Base-by-base conservation (phyloP, 371 early-diverging fungal genomes). In the Encephalitozoon hellem region DNA sequence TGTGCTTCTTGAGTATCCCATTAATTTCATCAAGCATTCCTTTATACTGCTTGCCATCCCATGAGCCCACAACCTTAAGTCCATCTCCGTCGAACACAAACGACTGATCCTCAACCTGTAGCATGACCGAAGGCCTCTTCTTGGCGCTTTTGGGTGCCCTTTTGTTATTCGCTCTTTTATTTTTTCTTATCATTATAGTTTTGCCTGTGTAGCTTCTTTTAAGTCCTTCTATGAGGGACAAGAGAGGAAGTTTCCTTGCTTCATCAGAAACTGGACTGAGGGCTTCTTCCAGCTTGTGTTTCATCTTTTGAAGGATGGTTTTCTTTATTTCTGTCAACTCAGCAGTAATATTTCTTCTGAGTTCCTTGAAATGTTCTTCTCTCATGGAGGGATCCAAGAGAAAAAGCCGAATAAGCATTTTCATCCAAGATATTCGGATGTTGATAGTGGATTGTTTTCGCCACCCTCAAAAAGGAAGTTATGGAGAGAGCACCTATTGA, bases 401-500 rank as follows among this genome's bases (percentile, higher is more conserved):
- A 21, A 21, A 21, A 12, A 12, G 18, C 21, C 2, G 2, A 47
- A 47, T 47, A 47, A 47, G 18, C 21, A 47, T 8, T 21, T 47
- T 21, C 21, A 15, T 4, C 5, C 11, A 47, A 15, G 15, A 47
- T 21, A 8, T 8, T 47, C 49, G 3, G 21, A 47, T 47, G 15
- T 21, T 47, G 49, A 47, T 47, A 47, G 49, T 5, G 8, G 18
- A 47, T 47, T 47, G 49, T 59, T 59, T 59, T 59, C 59, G 34
- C 34, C 28, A 59, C 59, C 59, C 59, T 59, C 59, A 59, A 59
- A 59, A 59, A 30, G 30, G 4, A 34, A 43, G 32, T 25, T 28
- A 65, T 39, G 41, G 32, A 67, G 21, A 67, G 67, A 55, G 42
- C 51, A 26, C 64, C 69, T 34, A 65, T 76, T 26, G 63, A 76